These are phyloP conservation scores for Phycomyces nitens DNA, from an alignment of 192 early-diverging fungal species.

Conservation along the genomic window DNA sequence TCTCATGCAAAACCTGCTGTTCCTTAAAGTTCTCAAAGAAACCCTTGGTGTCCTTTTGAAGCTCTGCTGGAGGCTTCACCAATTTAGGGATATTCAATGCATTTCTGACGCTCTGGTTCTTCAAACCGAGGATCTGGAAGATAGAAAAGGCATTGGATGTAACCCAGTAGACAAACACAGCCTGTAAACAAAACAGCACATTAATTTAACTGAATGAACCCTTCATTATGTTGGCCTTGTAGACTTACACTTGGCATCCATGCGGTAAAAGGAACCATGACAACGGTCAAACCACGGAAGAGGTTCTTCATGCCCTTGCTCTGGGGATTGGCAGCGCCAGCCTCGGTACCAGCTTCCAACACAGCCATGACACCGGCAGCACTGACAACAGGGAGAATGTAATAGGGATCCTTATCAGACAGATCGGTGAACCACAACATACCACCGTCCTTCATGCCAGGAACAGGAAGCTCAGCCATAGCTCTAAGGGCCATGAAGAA, in stretches of 20 bases:
- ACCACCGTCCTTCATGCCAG: conserved; percentile 77
- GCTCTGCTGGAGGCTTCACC: conserved; percentile 37
- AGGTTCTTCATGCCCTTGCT: conserved; percentile 39
- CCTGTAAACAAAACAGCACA: conserved; percentile 39
- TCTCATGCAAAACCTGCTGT: conserved; percentile 22
- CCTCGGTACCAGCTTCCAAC: conserved; percentile 57
- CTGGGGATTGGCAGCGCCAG: conserved; percentile 38
- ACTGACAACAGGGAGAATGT: conserved; percentile 75
- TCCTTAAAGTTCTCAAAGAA: conserved; percentile 51
- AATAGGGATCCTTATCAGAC: conserved; percentile 74
- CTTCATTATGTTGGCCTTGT: conserved; percentile 21
- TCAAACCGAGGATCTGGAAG: conserved; percentile 65
- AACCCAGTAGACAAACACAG: conserved; percentile 84
- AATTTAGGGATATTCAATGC: conserved; percentile 58
- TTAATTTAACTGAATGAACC: conserved; percentile 19
- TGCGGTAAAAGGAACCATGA: conserved; percentile 45
- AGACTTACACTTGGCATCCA: conserved; percentile 48
- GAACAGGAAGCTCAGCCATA: conserved; percentile 79
- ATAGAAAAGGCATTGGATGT: conserved; percentile 71
- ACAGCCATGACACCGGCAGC: conserved; percentile 65
- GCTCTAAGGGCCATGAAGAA: conserved; percentile 80
- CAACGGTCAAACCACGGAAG: conserved; percentile 43
- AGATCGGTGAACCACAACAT: conserved; percentile 84
- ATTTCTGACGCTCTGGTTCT: conserved; percentile 51
- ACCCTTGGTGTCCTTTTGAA: conserved; percentile 36